These are phyloP conservation scores for Monosporascus sp. DNA, from an alignment of 2,329 filamentous ascomycete genomes.

Conservation along the genomic window DNA sequence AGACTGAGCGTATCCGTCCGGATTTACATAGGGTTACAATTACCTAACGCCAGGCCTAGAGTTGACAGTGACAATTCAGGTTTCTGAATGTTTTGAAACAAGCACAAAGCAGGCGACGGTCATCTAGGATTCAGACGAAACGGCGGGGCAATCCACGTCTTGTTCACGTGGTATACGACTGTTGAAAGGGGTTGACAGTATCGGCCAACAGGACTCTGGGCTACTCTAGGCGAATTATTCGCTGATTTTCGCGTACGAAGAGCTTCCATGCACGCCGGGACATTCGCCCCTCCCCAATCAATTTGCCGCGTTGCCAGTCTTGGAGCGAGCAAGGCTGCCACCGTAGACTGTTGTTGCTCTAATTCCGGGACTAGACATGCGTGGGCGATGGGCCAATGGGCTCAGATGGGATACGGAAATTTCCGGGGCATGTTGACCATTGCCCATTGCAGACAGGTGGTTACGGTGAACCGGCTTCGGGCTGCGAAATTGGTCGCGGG, in stretches of 20 bases:
- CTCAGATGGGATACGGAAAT: background rate
- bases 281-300: background rate
- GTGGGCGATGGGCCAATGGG: background rate
- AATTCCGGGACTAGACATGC: background rate
- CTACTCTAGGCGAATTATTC: background rate
- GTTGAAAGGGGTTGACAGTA: background rate
- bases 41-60: too few relatives aligned
- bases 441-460: background rate
- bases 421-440: background rate
- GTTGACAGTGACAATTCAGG: too few relatives aligned
- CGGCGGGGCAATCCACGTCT: background rate
- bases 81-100: background rate
- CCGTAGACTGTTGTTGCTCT: background rate
- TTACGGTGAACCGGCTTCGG: background rate
- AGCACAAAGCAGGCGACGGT: background rate
- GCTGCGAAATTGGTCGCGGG: background rate
- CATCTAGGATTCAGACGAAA: background rate
- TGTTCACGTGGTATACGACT: background rate
- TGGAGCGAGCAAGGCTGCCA: background rate
- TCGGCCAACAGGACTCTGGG: background rate
- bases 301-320: background rate
- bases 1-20: too few relatives aligned
- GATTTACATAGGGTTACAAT: too few relatives aligned
- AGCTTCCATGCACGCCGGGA: background rate
- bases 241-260: background rate